Percentiles rank a stretch among this genome's conserved stretches.
phyloP scores from a whole-genome alignment of 2,329 filamentous ascomycete genomes.

The Cryphonectria parasitica region DNA sequence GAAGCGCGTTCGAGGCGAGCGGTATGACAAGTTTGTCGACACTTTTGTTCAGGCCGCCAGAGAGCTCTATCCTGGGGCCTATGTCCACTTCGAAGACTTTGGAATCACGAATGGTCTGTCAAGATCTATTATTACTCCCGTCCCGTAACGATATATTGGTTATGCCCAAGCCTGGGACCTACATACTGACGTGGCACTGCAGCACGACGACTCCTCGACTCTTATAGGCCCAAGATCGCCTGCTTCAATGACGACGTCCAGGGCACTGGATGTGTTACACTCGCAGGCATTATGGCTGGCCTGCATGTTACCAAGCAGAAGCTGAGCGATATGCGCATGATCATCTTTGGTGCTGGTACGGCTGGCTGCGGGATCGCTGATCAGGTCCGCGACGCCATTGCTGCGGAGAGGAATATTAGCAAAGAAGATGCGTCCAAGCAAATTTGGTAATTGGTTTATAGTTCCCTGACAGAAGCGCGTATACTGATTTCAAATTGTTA shows the following conservation, averaged over 20 bases:
- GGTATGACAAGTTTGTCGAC: constrained; percentile 79
- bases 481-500: constrained; percentile 36
- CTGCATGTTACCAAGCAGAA: constrained; percentile 70
- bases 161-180: neutral
- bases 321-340: constrained; percentile 69
- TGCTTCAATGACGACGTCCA: constrained; percentile 95
- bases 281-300: constrained; percentile 79
- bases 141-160: neutral
- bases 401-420: constrained; percentile 65
- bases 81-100: constrained; percentile 91
- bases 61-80: constrained; percentile 75
- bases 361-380: constrained; percentile 87
- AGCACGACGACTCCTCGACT: constrained; percentile 75
- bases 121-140: too few species aligned
- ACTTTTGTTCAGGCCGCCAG: constrained; percentile 71
- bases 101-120: constrained; percentile 68
- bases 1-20: constrained; percentile 67
- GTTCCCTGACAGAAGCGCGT: neutral
- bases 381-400: constrained; percentile 80
- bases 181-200: neutral
- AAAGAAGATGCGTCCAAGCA: constrained; percentile 78
- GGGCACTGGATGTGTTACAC: constrained; percentile 84
- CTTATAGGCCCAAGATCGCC: constrained; percentile 71
- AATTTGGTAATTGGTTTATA: constrained; percentile 64
- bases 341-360: constrained; percentile 80